Base-by-base conservation (phyloP, 2,329 filamentous ascomycete species). In the Fusarium protoensiforme region DNA sequence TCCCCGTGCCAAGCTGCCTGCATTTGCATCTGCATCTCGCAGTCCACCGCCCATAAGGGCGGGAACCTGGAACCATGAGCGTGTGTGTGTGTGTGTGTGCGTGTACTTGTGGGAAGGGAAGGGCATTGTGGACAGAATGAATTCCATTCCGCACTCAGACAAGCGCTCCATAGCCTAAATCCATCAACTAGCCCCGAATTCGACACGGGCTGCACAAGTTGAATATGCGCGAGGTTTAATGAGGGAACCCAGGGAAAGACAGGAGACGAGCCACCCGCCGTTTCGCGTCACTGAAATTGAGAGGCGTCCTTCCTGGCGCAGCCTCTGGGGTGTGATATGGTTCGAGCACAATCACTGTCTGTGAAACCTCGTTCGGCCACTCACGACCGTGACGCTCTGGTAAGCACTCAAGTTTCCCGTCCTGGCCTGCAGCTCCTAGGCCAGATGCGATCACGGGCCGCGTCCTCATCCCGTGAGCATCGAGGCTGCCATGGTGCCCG, bases 231-330 rank as follows among this genome's bases (percentile, higher is more conserved):
- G 60, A 61, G 33, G 65, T 67, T 65, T 67, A 71, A 72, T 72
- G 68, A 73, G 63, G 48, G 46, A 63, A 56, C 39, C 24, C 22
- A 24, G 22, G 61, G 51, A 68, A 53, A 53, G 65, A 41, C 43
- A 48, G 36, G 33, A 53, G 36, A 64, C 29, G 33, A 67, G 58
- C 57, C 61, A 61, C 48, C 56, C 33, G 36, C 61, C 43, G 59
- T 68, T 69, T 69, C 69, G 59, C 65, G 41, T 74, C 68, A 63
- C 67, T 56, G 59, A 69, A 65, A 68, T 64, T 65, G 63, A 53
- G 65, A 69, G 63, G 73, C 57, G 64, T 48, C 20, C 24, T 29
- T 35, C 61, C 48, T 76, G 62, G 62, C 56, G 56, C 41, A 65
- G 53, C 7, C 31, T 57, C 57, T 53, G 57, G 57, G 16, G 71